phyloP scores from a whole-genome alignment of 2,329 filamentous ascomycete species.

The Volutella citrinella region DNA sequence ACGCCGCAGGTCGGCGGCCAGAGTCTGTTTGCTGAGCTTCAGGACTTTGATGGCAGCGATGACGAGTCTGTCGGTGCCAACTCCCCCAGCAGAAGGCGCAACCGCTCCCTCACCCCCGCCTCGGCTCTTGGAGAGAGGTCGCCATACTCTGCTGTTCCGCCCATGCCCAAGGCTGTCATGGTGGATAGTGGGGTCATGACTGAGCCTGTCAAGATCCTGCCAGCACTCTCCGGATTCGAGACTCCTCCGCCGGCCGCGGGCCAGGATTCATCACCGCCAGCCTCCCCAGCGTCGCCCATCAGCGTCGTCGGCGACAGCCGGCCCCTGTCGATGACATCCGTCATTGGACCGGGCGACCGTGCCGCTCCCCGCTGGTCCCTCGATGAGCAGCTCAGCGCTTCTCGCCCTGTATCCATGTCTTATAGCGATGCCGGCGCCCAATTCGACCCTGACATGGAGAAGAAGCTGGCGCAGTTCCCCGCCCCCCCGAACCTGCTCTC shows the following conservation, averaged over 20 bases:
- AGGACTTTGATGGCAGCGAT: constrained; percentile 72
- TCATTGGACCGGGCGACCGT: constrained; percentile 29
- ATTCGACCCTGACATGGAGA: constrained; percentile 47
- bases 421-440: constrained; percentile 54
- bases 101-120: constrained; percentile 46
- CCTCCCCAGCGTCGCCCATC: constrained; percentile 19
- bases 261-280: constrained; percentile 14
- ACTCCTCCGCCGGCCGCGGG: constrained; percentile 9
- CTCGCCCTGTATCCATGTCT: constrained; percentile 47
- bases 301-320: constrained; percentile 30
- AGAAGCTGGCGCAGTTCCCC: constrained; percentile 53
- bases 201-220: constrained; percentile 46
- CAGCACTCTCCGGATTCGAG: constrained; percentile 11
- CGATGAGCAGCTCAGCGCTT: constrained; percentile 24
- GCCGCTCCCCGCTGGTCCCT: constrained; percentile 23
- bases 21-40: constrained; percentile 88
- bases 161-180: constrained; percentile 52
- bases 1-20: constrained; percentile 57
- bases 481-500: constrained; percentile 46
- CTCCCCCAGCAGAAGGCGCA: constrained; percentile 52
- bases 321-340: constrained; percentile 42
- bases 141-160: constrained; percentile 48
- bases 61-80: constrained; percentile 61
- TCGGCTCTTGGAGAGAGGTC: constrained; percentile 43
- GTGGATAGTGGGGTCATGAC: constrained; percentile 61